A percentile compares a stretch with the other conserved stretches of the same genome.
Conservation (phyloP, 768 basidiomycete genomes). For the Phylloporus arenicola region DNA sequence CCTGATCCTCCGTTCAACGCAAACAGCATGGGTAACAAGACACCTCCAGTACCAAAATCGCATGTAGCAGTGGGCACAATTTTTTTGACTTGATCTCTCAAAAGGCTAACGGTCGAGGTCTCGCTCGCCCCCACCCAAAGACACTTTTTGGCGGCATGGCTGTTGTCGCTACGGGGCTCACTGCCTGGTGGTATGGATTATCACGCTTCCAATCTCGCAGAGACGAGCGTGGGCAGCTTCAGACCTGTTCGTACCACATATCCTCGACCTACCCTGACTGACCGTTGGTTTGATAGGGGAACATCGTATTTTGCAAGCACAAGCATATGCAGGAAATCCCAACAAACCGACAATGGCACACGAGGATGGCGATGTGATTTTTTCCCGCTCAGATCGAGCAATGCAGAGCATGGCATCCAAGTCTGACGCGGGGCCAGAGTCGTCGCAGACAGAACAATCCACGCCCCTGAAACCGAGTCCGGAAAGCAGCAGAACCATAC, state of each 20-base stretch:
- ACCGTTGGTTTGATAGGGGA: slow-evolving; percentile 16
- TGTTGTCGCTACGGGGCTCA: slow-evolving; percentile 17
- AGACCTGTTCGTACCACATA: slow-evolving; percentile 14
- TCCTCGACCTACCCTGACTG: not conserved
- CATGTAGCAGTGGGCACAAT: slow-evolving; percentile 3
- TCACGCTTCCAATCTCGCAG: slow-evolving; percentile 14
- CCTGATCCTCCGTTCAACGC: not conserved
- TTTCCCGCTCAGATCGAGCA: not conserved
- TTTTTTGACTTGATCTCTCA: no score
- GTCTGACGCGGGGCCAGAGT: not conserved
- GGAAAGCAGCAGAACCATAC: no score
- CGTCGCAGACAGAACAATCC: not conserved
- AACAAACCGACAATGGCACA: slow-evolving; percentile 11
- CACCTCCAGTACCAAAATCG: slow-evolving; percentile 11
- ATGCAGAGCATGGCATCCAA: not conserved
- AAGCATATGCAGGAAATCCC: slow-evolving; percentile 11
- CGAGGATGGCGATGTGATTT: not conserved
- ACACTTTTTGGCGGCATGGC: slow-evolving; percentile 23
- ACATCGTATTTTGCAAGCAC: slow-evolving; percentile 23
- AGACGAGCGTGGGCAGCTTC: slow-evolving; percentile 13
- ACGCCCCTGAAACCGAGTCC: no score
- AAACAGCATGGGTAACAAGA: not conserved
- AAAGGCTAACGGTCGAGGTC: not conserved
- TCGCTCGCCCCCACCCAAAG: slow-evolving; percentile 2
- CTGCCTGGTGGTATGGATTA: slow-evolving; percentile 20